Evolutionary conservation across 2,329 filamentous ascomycete species (phyloP).

Genomic region (Diaporthe amygdali): DNA sequence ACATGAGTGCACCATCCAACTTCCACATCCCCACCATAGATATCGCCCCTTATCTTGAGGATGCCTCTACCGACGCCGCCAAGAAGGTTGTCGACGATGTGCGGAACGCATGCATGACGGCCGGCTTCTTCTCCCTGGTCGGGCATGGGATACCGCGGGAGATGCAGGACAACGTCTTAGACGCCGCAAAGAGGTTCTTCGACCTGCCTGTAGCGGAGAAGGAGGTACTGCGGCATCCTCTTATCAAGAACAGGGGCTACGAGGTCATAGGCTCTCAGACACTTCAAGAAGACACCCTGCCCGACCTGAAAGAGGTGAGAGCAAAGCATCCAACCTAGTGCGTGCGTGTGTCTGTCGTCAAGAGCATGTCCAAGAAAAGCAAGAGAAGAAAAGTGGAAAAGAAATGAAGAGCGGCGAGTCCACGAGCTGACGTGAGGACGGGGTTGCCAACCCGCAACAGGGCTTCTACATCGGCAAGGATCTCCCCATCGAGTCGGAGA

Average conservation of each 20-base stretch:
- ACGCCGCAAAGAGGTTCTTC: slow-evolving; percentile 50
- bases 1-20: background rate
- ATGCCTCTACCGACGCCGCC: slow-evolving; percentile 33
- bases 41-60: slow-evolving; percentile 37
- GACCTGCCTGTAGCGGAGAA: slow-evolving; percentile 51
- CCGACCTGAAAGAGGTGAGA: slow-evolving; percentile 51
- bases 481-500: slow-evolving; percentile 33
- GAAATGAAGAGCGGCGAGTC: too few relatives aligned
- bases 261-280: slow-evolving; percentile 52
- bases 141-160: slow-evolving; percentile 33
- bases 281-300: slow-evolving; percentile 47
- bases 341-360: background rate
- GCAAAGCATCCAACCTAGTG: background rate
- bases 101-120: slow-evolving; percentile 36
- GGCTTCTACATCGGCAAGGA: slow-evolving; percentile 47
- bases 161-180: slow-evolving; percentile 29
- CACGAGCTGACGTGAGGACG: background rate
- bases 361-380: background rate
- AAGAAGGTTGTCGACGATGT: slow-evolving; percentile 36
- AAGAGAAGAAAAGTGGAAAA: background rate
- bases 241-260: slow-evolving; percentile 50
- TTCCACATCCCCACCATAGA: slow-evolving; percentile 39
- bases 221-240: slow-evolving; percentile 33
- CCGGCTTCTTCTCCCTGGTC: slow-evolving; percentile 36
- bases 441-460: slow-evolving; percentile 19